Base-by-base conservation (phyloP, 2,329 filamentous ascomycete genomes). In the Xylaria sp. region DNA sequence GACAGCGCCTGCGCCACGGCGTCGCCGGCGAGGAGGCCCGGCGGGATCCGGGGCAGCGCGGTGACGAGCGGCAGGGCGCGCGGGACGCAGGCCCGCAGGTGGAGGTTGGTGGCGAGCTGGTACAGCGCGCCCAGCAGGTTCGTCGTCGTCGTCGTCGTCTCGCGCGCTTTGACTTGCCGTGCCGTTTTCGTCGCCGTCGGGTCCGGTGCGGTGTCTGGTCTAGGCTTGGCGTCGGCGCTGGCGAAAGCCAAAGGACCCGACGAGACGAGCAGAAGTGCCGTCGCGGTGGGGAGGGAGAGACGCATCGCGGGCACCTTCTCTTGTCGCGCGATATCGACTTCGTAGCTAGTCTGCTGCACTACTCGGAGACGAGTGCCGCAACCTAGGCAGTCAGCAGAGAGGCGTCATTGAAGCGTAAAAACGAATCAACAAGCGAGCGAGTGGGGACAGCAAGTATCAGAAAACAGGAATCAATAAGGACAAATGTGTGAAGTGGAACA, bases 1-100 rank as follows among this genome's bases (percentile, higher is more conserved):
- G 64, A 58, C 43, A 72, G 65, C 31, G 68, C 70, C 63, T 72
- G 70, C 27, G 40, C 37, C 23, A 70, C 37, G 13, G 64, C 55
- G 43, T 65, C 68, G n/a, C 62, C 61, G 21, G 41, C 52, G 5
- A 72, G 13, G 5, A 72, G 55, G 4, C 43, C 70, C 21, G 44
- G 17, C 11, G 70, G 70, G 25, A 72, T 61, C 55, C 47, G 33
- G 4, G 70, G 70, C 35, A 71, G 67, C 23, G 60, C 44, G 11
- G 68, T 65, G 23, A 70, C 49, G 9, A 72, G 55, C 9, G 69
- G 67, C 10, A 72, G 37, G 0, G 68, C 66, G 10, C 53, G 56
- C 4, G 70, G 70, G 10, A 71, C 23, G 52, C 70, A 71, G 2
- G 54, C 62, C 1, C 46, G 51, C n/a, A 71, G 21, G 29, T 62